Base-by-base conservation (phyloP, 768 basidiomycete genomes). In the Chalciporus chontae region DNA sequence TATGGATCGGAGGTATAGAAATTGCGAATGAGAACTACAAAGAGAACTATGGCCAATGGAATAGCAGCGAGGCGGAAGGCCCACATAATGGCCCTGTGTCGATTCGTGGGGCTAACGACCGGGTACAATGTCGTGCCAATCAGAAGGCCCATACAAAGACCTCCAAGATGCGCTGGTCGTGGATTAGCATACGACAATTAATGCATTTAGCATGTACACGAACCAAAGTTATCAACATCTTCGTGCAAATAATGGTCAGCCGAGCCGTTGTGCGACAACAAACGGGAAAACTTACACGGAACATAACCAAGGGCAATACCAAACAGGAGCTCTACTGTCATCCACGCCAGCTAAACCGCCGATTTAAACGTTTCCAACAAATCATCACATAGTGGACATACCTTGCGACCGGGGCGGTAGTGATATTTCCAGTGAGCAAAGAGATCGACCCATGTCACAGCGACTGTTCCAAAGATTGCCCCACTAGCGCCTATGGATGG, bases 401-500 rank as follows among this genome's bases (percentile, higher is more conserved):
- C 93, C 78, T 81, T 93, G 51, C 83, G 77, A 15, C 79, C 81
- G 9, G 95, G 96, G 50, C 83, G 77, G 62, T 89, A 84, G 46
- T 92, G 84, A 60, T 92, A 87, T 58, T 80, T 78, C 95, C 95
- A 98, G 61, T 98, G 95, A 3, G 93, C 84, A 36, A 92, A 75
- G 13, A 98, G 73, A 63, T 95, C 95, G 8, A 95, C 84, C 85
- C 90, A 90, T 21, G 84, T 83, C 21, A 89, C 88, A 3, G 85
- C 87, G 37, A 92, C 71, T 3, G 87, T 90, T 14, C 90, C 92
- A 50, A 95, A 94, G 48, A 97, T 87, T 1, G 94, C 92, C 6
- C 95, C 95, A 56, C 86, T 90, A 2, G 95, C 96, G 39, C 95
- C 95, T 10, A 93, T 78, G 11, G 90, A 92, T 0, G 95, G 94